phyloP scores from a whole-genome alignment of 257 asterid genomes.

The Marsdenia floribunda region DNA sequence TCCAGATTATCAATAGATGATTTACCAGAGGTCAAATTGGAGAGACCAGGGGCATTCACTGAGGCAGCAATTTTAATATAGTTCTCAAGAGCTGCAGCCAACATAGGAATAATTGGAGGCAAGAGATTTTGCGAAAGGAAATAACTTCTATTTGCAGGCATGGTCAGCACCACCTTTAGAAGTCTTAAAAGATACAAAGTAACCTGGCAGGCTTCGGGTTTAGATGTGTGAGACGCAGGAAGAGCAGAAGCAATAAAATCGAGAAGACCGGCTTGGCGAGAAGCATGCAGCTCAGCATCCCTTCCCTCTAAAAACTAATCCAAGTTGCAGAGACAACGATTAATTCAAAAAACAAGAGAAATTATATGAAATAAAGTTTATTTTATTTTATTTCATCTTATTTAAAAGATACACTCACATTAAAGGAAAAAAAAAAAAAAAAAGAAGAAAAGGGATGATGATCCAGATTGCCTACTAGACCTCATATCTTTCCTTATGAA shows the following conservation, averaged over 20 bases:
- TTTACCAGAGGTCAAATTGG: conserved; percentile 48
- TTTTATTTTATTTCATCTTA: not conserved
- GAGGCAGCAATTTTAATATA: conserved; percentile 92
- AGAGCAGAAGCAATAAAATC: conserved; percentile 98
- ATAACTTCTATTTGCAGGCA: conserved; percentile 65
- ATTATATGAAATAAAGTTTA: not conserved
- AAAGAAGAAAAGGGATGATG: not conserved
- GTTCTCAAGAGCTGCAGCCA: conserved; percentile 92
- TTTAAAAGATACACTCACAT: not conserved
- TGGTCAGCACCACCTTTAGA: conserved; percentile 59
- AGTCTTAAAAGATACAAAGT: conserved; percentile 77
- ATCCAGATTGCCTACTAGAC: not conserved
- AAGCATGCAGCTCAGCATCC: conserved; percentile 93
- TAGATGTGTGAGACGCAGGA: conserved; percentile 95
- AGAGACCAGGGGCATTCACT: conserved; percentile 51
- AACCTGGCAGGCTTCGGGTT: conserved; percentile 94
- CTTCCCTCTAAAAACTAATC: conserved; percentile 81
- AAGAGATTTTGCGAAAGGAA: conserved; percentile 91
- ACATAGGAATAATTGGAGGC: conserved; percentile 94
- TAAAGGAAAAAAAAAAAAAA: too few species aligned
- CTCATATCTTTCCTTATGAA: not conserved
- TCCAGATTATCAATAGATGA: conserved; percentile 55
- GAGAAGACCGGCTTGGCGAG: conserved; percentile 94
- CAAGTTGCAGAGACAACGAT: conserved; percentile 23
- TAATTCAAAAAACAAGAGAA: conserved; percentile 19